Evolutionary conservation across 1,284 basidiomycete species (phyloP).

Genomic region (Ganoderma multipileum): DNA sequence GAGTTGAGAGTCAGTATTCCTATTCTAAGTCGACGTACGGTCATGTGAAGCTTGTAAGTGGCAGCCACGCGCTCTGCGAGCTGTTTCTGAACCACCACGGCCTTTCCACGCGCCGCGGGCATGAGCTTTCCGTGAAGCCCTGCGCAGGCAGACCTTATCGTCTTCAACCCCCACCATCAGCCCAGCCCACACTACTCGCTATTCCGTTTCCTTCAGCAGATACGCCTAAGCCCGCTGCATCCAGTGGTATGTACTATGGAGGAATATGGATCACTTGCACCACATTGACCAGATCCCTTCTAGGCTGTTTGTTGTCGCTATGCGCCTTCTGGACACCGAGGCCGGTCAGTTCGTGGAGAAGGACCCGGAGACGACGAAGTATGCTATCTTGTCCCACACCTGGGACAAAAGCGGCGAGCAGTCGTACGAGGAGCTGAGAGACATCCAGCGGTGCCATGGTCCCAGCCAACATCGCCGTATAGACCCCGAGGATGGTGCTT

Average conservation of each 20-base stretch:
- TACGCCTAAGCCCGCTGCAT: too few species aligned
- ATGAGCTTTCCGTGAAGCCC: background rate
- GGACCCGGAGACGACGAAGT: background rate
- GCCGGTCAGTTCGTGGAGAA: background rate
- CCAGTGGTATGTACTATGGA: background rate
- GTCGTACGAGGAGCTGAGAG: background rate
- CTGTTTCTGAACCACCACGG: too few species aligned
- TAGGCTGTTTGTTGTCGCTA: background rate
- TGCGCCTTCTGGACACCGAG: background rate
- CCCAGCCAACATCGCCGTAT: background rate
- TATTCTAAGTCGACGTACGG: too few species aligned
- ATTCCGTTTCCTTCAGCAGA: background rate
- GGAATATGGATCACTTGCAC: background rate
- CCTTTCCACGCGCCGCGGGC: too few species aligned
- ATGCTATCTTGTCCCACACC: background rate
- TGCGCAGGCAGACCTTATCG: background rate
- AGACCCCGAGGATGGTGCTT: background rate
- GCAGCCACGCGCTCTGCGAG: too few species aligned
- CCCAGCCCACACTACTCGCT: background rate
- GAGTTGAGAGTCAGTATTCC: too few species aligned
- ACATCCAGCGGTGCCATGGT: background rate
- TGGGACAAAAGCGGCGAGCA: background rate
- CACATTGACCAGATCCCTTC: background rate
- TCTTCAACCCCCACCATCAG: background rate
- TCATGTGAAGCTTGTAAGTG: too few species aligned